Evolutionary conservation across 768 basidiomycete genomes (phyloP).

Genomic region (Boletus sp.): DNA sequence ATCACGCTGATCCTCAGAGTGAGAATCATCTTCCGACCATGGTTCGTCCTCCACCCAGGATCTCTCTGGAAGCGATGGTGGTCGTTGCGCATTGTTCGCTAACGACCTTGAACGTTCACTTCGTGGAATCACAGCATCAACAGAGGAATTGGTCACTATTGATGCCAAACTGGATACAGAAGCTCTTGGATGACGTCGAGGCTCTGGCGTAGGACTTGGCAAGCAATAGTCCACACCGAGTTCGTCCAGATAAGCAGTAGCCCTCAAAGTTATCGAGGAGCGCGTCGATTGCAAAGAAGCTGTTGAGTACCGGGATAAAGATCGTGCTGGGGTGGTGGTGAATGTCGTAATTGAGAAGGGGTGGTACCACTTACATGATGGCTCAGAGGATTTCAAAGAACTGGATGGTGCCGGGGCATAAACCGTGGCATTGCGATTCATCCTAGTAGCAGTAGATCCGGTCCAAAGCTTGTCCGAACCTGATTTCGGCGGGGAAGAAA

Average conservation of each 20-base stretch:
- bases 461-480: neutral
- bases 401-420: conserved; percentile 15
- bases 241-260: conserved; percentile 28
- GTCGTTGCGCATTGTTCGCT: conserved; percentile 9
- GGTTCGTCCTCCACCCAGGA: conserved; percentile 13
- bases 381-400: conserved; percentile 6
- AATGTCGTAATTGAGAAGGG: neutral
- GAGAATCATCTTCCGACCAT: conserved; percentile 25
- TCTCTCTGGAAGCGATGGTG: conserved; percentile 18
- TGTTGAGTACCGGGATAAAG: conserved; percentile 19
- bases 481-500: conserved; percentile 23
- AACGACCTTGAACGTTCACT: conserved; percentile 16
- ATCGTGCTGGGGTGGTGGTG: conserved; percentile 14
- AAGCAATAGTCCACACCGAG: conserved; percentile 29
- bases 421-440: conserved; percentile 18
- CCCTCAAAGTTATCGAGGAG: conserved; percentile 25
- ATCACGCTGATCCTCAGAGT: conserved; percentile 30
- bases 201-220: conserved; percentile 19
- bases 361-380: conserved; percentile 9
- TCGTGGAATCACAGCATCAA: conserved; percentile 54
- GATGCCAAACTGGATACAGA: conserved; percentile 57
- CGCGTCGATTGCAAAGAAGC: conserved; percentile 32
- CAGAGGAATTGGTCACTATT: conserved; percentile 53
- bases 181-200: conserved; percentile 24
- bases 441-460: conserved; percentile 10